Conservation (phyloP, 2,329 filamentous ascomycete genomes). For the Alternaria sp. region DNA sequence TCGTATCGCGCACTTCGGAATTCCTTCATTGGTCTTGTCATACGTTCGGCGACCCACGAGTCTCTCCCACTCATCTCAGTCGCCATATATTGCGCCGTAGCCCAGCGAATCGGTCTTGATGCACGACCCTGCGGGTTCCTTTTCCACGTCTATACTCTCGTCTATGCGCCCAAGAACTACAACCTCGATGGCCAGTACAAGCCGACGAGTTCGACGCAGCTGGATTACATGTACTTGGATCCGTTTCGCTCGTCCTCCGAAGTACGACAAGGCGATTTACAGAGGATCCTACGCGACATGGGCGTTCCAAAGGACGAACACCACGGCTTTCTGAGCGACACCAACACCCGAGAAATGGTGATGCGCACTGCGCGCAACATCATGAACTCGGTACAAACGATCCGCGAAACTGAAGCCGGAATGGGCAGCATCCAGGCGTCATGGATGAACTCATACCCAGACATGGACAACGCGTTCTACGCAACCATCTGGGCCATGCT, state of each 20-base stretch:
- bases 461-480: conserved; percentile 70
- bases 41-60: conserved; percentile 74
- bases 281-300: conserved; percentile 63
- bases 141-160: conserved; percentile 82
- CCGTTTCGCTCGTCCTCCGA: conserved; percentile 76
- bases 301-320: conserved; percentile 50
- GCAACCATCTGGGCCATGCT: conserved; percentile 73
- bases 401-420: conserved; percentile 37
- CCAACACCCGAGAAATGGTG: conserved; percentile 70
- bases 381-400: conserved; percentile 69
- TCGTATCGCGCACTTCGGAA: conserved; percentile 84
- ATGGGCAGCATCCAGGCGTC: conserved; percentile 26
- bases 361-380: conserved; percentile 83
- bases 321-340: conserved; percentile 67
- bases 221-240: conserved; percentile 76
- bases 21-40: conserved; percentile 82
- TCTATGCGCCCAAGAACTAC: conserved; percentile 66
- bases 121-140: conserved; percentile 83
- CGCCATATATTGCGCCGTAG: conserved; percentile 84
- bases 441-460: conserved; percentile 43
- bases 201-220: conserved; percentile 31
- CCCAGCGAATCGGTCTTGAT: conserved; percentile 73
- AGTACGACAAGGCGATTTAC: conserved; percentile 65
- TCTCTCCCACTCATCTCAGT: conserved; percentile 87
- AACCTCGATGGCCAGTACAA: conserved; percentile 55